Evolutionary conservation across 2,329 filamentous ascomycete genomes (phyloP), one percentile per base, ranked within the genome.

Genomic region (Phaeoacremonium minimum): DNA sequence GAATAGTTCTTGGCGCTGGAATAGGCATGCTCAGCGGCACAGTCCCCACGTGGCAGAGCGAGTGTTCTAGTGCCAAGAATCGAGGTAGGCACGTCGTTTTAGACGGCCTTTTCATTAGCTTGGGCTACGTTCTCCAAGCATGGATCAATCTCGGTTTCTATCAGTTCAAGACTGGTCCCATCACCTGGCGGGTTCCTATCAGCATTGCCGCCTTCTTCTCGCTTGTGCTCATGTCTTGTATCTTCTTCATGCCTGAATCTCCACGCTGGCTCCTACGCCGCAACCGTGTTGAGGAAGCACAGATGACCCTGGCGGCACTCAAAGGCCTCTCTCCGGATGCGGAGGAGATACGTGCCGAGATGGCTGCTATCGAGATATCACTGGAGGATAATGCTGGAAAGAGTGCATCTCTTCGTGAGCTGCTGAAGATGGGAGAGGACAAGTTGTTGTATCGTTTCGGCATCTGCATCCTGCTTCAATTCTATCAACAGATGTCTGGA

Each of bases 1-100:
- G 72, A 37, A 46, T 76, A 14, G 57, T 76, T 13, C 69, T 69
- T 15, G 72, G 73, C 19, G 58, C 73, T 37, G 73, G 71, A 48
- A 45, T 59, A 37, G 33, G 57, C 28, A 49, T 33, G 35, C 45
- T 70, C 67, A 73, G 13, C 64, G 68, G 73, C 71, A 78, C 38
- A 63, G 66, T 47, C 17, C 50, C 49, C 3, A 46, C 46, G 16
- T 48, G 46, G 49, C 50, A 53, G 36, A 46, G 45, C 19, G 50
- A 53, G 38, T 46, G 45, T 3, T 41, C 45, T 11, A 40, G 43
- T 7, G 38, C 47, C 14, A 39, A 36, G 17, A 44, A 50, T 35
- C 44, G 49, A 6, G 49, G 48, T 2, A 40, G 41, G 4, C 40
- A 44, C 19, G 50, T 51, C 26, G 42, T 52, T 20, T 41, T 52